Base-by-base conservation (phyloP, 2,329 filamentous ascomycete genomes). In the Colletotrichum zoysiae region DNA sequence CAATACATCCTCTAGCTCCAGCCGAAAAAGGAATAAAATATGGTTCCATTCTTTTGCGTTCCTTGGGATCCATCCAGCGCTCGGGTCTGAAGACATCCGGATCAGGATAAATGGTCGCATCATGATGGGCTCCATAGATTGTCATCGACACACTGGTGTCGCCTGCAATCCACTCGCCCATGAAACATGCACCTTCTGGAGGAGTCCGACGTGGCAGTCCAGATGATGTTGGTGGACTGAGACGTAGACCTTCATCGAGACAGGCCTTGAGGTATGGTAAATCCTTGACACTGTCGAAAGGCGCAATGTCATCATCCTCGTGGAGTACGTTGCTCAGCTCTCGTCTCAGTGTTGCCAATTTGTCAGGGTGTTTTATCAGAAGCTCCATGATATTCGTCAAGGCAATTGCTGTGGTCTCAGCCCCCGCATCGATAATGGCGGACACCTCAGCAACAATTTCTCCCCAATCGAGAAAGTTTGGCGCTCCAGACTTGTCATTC, bases 371-470 rank as follows among this genome's bases (percentile, higher is more conserved):
- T 69, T 82, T 82, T 57, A 89, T 78, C 2, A 90, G 81, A 74
- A 85, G 82, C 75, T 85, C 87, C 76, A 89, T 81, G 50, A 85
- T 84, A 73, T 89, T 87, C 16, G 83, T 82, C 76, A 90, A 83
- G 11, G 87, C 81, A 76, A 81, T 81, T 16, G 78, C 78, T 1
- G 86, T 88, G 0, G 86, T 89, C 26, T 84, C 85, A 3, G 80
- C 83, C 7, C 87, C 87, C 1, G 87, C 87, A 73, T 82, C 83
- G 74, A 84, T 84, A 82, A 89, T 89, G 76, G 85, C 87, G 56
- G 77, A 82, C 33, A 88, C 80, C 75, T 90, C 88, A 16, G 88
- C 87, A 0, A 88, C 83, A 9, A 90, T 85, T 77, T 91, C 88
- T 33, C 88, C 88, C 83, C 83, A 88, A 71, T 89, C 86, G 1